Evolutionary conservation across 2,329 filamentous ascomycete species (phyloP).

Genomic region (Colletotrichum abscissum): DNA sequence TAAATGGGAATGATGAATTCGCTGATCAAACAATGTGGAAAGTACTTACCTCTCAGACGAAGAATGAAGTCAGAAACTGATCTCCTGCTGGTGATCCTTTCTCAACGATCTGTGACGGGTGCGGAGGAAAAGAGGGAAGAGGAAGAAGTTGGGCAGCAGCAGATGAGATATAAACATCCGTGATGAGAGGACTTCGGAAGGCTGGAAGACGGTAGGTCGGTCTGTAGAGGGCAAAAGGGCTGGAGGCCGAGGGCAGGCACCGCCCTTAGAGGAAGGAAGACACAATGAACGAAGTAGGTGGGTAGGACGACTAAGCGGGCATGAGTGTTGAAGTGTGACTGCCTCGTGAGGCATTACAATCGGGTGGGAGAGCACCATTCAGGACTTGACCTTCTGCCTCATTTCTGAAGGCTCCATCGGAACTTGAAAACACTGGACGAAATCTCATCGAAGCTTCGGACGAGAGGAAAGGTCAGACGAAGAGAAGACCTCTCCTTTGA

Average conservation of each 20-base stretch:
- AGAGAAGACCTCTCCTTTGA: neutral
- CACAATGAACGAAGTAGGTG: neutral
- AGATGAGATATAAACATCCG: neutral
- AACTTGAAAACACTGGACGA: neutral
- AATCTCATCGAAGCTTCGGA: neutral
- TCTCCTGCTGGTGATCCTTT: neutral
- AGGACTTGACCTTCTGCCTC: neutral
- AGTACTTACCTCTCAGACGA: slow-evolving; percentile 1
- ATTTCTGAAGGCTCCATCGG: neutral
- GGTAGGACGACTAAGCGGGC: neutral
- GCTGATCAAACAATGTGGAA: neutral
- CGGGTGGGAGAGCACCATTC: neutral
- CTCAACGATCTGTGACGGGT: neutral
- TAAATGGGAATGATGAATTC: neutral
- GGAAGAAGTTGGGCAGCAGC: neutral
- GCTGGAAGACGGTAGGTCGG: neutral
- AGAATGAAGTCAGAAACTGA: neutral
- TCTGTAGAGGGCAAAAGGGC: neutral
- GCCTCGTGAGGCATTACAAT: neutral
- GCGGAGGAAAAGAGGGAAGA: neutral
- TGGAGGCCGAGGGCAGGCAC: neutral
- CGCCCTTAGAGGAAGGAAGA: neutral
- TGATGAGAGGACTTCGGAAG: neutral
- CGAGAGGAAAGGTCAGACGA: neutral
- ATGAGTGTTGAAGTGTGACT: neutral